Evolutionary conservation across 352 stramenopile genomes (phyloP), one percentile per base, ranked within the genome.

Genomic region (Phytophthora pseudosyringae): DNA sequence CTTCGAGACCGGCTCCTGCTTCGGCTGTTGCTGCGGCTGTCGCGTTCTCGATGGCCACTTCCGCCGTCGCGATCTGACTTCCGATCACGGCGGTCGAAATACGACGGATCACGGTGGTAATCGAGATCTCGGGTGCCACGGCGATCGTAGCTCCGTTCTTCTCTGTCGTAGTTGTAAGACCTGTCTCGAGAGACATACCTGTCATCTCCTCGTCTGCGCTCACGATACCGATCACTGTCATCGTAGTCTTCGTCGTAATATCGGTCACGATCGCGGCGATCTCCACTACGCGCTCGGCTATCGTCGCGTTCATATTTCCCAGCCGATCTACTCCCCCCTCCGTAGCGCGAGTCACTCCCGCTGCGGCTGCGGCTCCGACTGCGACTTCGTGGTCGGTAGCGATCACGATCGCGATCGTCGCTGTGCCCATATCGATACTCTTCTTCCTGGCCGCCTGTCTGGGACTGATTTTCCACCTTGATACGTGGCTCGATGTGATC

Each of bases 1-100:
- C 76, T 86, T 48, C 67, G 59, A 50, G 73, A 81, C 15, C 53
- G 58, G 44, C 78, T 84, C 9, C 65, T 64, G 31, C 72, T 74
- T 40, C 75, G 59, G 21, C 71, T 80, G 18, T 49, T 69, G 53
- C 69, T 87, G 21, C 73, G 72, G 58, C 77, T 82, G 43, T 59
- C 53, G 31, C 56, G 52, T 12, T 67, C 69, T 1, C 52, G 68
- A 45, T 63, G 46, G 11, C 47, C 45, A 41, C 54, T 59, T 16
- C 46, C 32, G 25, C 49, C 50, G 9, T 65, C 51, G 15, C 69
- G 68, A 45, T 56, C 49, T 12, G 62, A 55, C 32, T 73, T 75
- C 1, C 71, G 67, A 33, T 74, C 67, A 2, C 67, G 71, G 44
- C 67, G 71, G 25, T 76, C 63, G 18, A 71, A 71, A 32, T 81